Conservation (phyloP, 192 early-diverging fungal genomes). For the Gaertneriomyces sp. region DNA sequence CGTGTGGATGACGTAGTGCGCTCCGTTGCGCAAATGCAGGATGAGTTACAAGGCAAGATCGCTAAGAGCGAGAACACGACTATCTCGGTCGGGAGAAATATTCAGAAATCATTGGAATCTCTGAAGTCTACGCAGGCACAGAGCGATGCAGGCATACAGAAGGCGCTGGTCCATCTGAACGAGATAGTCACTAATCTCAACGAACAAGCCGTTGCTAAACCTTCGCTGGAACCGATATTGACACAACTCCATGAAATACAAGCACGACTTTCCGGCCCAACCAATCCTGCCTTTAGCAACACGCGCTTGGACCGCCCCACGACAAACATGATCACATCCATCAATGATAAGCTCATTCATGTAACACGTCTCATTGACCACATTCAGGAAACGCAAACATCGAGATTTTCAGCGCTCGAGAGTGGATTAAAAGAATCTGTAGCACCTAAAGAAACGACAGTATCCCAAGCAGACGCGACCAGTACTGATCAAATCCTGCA, state of each 20-base stretch:
- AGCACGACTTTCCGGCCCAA: too few species aligned
- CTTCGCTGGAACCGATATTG: not conserved
- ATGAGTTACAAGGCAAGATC: not conserved
- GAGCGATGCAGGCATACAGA: not conserved
- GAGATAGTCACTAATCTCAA: too few species aligned
- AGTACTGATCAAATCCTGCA: conserved; percentile 18
- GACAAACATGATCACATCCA: conserved; percentile 32
- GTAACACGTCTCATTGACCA: conserved; percentile 26
- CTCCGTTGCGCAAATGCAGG: not conserved
- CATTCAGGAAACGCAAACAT: conserved; percentile 20
- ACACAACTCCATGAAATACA: not conserved
- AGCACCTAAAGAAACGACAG: not conserved
- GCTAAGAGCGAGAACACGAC: not conserved
- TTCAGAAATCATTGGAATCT: too few species aligned
- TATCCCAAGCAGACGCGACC: conserved; percentile 8
- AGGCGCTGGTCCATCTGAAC: not conserved
- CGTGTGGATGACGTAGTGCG: not conserved
- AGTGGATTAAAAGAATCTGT: not conserved
- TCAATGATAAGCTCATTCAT: conserved; percentile 38
- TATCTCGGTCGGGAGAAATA: not conserved
- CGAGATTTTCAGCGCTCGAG: conserved; percentile 13
- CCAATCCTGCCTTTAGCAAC: too few species aligned
- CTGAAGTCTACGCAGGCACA: not conserved
- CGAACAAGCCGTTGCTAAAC: not conserved
- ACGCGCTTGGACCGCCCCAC: conserved; percentile 30